Conservation (phyloP, 179 eudicot genomes). For the Spinacia oleracea region DNA sequence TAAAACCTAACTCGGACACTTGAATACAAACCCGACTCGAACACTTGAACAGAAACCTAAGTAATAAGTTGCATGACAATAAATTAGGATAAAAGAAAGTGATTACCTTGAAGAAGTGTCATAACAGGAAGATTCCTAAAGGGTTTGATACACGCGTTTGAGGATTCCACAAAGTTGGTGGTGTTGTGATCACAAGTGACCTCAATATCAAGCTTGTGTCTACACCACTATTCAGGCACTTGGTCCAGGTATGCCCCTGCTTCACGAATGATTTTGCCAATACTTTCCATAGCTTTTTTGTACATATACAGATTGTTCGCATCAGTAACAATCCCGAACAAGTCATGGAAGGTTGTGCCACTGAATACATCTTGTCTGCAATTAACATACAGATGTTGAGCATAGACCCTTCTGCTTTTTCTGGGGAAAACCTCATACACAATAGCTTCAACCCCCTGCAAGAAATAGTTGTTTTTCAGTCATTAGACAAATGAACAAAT, state of each 20-base stretch:
- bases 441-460: background rate
- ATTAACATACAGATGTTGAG: background rate
- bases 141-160: background rate
- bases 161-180: conserved; percentile 15
- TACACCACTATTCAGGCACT: background rate
- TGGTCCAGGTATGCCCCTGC: background rate
- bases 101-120: background rate
- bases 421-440: background rate
- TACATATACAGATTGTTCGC: background rate
- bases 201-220: background rate
- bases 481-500: no score
- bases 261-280: background rate
- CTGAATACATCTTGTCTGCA: background rate
- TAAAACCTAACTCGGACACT: no score
- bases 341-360: background rate
- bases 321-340: conserved; percentile 8
- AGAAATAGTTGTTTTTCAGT: no score
- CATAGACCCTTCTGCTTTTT: background rate
- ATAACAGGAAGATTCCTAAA: background rate
- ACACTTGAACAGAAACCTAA: background rate
- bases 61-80: no score
- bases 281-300: background rate
- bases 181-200: conserved; percentile 11
- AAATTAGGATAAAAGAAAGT: no score
- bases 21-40: background rate